Evolutionary conservation across 768 basidiomycete species (phyloP).

Genomic region (Termitomyces sp.): DNA sequence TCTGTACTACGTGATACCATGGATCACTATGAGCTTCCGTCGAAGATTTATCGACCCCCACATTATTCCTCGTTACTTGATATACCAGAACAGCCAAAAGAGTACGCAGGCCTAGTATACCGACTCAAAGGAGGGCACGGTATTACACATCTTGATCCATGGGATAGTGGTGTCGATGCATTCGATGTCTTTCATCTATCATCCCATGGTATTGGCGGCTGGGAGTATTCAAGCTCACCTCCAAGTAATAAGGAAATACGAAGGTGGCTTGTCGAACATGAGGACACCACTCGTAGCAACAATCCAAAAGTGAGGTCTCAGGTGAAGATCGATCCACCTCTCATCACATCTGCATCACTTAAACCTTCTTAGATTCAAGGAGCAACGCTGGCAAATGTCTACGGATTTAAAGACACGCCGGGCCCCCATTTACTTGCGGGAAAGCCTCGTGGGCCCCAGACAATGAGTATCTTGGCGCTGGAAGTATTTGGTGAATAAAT

Average conservation of each 20-base stretch:
- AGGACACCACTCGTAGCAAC: constrained; percentile 14
- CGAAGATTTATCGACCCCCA: constrained; percentile 68
- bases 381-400: constrained; percentile 69
- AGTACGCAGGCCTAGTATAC: constrained; percentile 79
- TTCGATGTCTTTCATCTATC: constrained; percentile 12
- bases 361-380: constrained; percentile 46
- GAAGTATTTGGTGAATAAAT: constrained; percentile 76
- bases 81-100: constrained; percentile 58
- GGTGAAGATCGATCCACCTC: constrained; percentile 24
- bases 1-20: constrained; percentile 40
- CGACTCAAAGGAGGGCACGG: constrained; percentile 60
- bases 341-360: not conserved
- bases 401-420: constrained; percentile 60
- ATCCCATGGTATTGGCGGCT: constrained; percentile 44
- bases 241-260: constrained; percentile 53
- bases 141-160: constrained; percentile 54
- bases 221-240: constrained; percentile 76
- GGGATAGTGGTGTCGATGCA: constrained; percentile 26
- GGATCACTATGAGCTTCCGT: constrained; percentile 42
- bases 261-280: constrained; percentile 42
- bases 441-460: constrained; percentile 48
- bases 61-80: constrained; percentile 74
- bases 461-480: constrained; percentile 75
- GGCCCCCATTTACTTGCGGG: constrained; percentile 10
- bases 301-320: constrained; percentile 29